Conservation (phyloP, 495 filamentous ascomycete species). For the Trichoderma parareesei region DNA sequence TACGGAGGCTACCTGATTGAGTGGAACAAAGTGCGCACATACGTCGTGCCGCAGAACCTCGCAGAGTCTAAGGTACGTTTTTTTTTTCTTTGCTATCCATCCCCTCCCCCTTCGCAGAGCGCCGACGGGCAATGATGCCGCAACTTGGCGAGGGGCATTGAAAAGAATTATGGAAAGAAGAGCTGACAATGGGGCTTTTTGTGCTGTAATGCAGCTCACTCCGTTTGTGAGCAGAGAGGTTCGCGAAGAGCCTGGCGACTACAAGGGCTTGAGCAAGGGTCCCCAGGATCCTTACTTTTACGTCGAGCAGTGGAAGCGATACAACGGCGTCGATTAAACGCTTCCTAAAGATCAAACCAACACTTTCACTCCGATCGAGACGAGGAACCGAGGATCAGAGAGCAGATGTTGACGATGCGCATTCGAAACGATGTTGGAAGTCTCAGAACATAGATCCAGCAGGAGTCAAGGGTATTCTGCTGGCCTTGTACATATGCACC, state of each 20-base stretch:
- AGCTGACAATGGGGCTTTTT: background rate
- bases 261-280: slow-evolving; percentile 6
- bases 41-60: slow-evolving; percentile 64
- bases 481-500: slow-evolving; percentile 2
- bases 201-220: background rate
- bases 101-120: slow-evolving; percentile 10
- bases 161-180: background rate
- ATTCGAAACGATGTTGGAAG: background rate
- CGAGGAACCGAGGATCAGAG: background rate
- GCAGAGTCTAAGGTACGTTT: slow-evolving; percentile 59
- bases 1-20: slow-evolving; percentile 78
- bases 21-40: slow-evolving; percentile 81
- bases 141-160: background rate
- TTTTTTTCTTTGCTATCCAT: background rate
- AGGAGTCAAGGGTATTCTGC: slow-evolving; percentile 6
- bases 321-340: slow-evolving; percentile 9
- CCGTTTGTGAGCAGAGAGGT: slow-evolving; percentile 12
- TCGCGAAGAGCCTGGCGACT: slow-evolving; percentile 3
- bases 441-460: background rate
- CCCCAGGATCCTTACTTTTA: slow-evolving; percentile 13
- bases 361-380: background rate
- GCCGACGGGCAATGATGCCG: no score
- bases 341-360: background rate
- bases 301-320: slow-evolving; percentile 12
- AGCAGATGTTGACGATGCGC: background rate